Evolutionary conservation across 2,329 filamentous ascomycete genomes (phyloP).

Genomic region (Colletotrichum sp.): DNA sequence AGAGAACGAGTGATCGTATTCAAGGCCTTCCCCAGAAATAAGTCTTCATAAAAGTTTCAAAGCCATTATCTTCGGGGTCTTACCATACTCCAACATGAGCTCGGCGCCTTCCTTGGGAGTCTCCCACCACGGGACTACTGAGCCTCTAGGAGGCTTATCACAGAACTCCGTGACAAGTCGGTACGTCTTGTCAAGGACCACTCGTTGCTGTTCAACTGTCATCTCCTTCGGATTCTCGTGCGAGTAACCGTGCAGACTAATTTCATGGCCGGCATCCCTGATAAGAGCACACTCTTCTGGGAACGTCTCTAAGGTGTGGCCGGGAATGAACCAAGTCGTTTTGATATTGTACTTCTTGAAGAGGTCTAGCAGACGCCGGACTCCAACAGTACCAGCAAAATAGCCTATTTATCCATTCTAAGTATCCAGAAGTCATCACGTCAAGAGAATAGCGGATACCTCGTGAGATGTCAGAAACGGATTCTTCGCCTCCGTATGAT

Average conservation of each 20-base stretch:
- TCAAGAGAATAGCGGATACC: constrained; percentile 40
- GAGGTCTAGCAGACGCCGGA: constrained; percentile 68
- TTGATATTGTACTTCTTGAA: constrained; percentile 78
- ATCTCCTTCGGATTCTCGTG: constrained; percentile 77
- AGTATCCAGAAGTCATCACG: not conserved
- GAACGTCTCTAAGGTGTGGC: constrained; percentile 53
- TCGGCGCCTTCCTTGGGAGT: constrained; percentile 70
- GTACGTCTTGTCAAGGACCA: constrained; percentile 77
- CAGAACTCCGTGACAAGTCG: constrained; percentile 70
- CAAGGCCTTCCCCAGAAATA: constrained; percentile 36
- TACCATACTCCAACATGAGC: constrained; percentile 68
- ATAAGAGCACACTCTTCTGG: constrained; percentile 48
- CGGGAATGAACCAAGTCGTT: constrained; percentile 58
- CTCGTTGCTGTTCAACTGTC: constrained; percentile 75
- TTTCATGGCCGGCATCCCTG: constrained; percentile 51
- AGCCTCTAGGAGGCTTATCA: constrained; percentile 72
- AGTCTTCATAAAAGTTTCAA: not conserved
- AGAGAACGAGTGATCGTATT: constrained; percentile 72
- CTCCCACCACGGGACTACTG: constrained; percentile 79
- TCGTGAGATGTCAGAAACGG: constrained; percentile 73
- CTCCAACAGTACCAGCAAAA: constrained; percentile 62
- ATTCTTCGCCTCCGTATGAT: constrained; percentile 76
- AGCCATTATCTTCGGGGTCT: not conserved
- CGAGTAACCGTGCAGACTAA: constrained; percentile 70
- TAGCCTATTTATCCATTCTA: not conserved